phyloP scores from a whole-genome alignment of 805 yeast genomes.

The Hanseniaspora singularis region DNA sequence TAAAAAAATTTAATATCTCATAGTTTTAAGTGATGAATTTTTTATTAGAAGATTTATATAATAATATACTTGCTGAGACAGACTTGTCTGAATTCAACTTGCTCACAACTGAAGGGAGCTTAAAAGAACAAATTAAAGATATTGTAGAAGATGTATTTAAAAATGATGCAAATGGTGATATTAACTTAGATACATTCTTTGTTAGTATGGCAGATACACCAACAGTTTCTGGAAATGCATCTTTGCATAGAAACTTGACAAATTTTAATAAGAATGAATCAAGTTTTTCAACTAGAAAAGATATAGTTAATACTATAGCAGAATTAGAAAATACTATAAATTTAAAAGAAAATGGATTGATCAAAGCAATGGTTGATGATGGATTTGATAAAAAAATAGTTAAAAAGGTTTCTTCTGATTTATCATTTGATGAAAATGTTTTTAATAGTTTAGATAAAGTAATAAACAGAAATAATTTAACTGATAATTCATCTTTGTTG shows the following conservation, averaged over 20 bases:
- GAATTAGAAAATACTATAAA: conserved; percentile 11
- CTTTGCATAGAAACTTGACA: neutral
- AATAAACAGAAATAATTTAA: neutral
- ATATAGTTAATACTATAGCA: conserved; percentile 14
- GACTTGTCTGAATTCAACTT: neutral
- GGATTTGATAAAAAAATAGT: conserved; percentile 10
- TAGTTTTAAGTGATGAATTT: neutral
- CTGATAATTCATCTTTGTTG: neutral
- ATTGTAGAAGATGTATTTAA: conserved; percentile 6
- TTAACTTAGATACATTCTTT: conserved; percentile 7
- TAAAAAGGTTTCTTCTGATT: neutral
- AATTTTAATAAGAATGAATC: neutral
- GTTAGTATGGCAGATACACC: conserved; percentile 14
- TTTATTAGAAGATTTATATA: conserved; percentile 12
- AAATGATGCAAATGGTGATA: neutral
- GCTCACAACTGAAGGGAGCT: neutral
- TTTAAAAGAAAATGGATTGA: conserved; percentile 10
- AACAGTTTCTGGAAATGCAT: conserved; percentile 1
- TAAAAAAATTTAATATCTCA: neutral
- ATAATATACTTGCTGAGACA: neutral
- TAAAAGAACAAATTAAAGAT: conserved; percentile 4
- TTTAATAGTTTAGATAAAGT: neutral
- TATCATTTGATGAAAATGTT: neutral
- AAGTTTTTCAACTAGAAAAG: neutral
- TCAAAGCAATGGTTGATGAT: neutral